phyloP scores from a whole-genome alignment of 345 rosid genomes.

The Eucalyptus pumila region DNA sequence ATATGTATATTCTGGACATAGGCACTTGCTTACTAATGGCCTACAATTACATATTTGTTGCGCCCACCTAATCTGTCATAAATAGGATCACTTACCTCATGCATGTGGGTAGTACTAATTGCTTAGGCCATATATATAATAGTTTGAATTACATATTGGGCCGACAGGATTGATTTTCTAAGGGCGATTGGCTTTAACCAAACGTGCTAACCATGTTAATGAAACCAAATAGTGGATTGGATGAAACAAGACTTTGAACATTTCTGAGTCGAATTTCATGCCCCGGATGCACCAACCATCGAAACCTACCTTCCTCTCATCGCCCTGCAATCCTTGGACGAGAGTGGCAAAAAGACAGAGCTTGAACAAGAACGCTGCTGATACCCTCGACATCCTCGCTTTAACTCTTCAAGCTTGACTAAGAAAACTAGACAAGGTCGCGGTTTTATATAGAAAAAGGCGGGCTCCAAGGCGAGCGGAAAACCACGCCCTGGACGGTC shows the following conservation, averaged over 20 bases:
- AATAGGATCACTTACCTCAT: neutral
- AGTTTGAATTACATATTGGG: neutral
- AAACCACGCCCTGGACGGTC: neutral
- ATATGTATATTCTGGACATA: neutral
- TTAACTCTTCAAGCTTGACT: neutral
- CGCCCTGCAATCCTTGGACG: neutral
- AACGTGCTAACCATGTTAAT: neutral
- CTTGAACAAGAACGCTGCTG: neutral
- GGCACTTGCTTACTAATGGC: neutral
- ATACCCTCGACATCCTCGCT: neutral
- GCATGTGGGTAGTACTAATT: neutral
- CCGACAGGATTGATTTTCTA: neutral
- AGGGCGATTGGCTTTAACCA: neutral
- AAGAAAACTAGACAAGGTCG: neutral
- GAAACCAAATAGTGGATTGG: neutral
- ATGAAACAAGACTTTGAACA: neutral
- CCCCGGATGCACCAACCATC: neutral
- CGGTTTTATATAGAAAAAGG: neutral
- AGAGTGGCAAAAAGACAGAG: neutral
- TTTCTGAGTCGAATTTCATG: neutral
- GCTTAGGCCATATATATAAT: neutral
- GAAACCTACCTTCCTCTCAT: constrained; percentile 18
- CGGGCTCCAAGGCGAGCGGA: neutral
- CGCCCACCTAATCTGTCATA: neutral
- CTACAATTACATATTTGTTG: neutral